Conservation (phyloP, 2,329 filamentous ascomycete species). For the Fusarium sp. region DNA sequence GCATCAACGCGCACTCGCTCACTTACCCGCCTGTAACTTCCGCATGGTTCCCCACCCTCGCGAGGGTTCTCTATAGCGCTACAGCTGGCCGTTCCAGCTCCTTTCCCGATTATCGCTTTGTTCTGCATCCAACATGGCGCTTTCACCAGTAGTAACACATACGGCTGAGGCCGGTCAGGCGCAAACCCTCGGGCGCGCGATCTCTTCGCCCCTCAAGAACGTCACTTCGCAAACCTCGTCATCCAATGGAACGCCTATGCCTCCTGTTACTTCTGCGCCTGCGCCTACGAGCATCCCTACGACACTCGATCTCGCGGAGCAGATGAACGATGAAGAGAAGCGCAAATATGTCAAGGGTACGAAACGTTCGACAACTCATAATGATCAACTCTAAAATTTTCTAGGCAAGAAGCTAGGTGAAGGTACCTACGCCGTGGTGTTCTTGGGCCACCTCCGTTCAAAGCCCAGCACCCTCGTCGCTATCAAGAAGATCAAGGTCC, state of each 20-base stretch:
- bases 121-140: constrained; percentile 53
- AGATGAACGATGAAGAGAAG: constrained; percentile 84
- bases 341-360: constrained; percentile 89
- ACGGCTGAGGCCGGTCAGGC: constrained; percentile 49
- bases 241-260: constrained; percentile 59
- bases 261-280: constrained; percentile 46
- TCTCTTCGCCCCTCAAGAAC: constrained; percentile 59
- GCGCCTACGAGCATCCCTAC: constrained; percentile 49
- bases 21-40: background rate
- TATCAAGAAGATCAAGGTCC: constrained; percentile 92
- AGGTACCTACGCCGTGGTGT: constrained; percentile 97
- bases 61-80: background rate
- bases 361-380: background rate
- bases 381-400: background rate
- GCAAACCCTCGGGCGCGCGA: constrained; percentile 46
- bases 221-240: constrained; percentile 48
- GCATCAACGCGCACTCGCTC: background rate
- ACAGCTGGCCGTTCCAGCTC: constrained; percentile 24
- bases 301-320: constrained; percentile 75
- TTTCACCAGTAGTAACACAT: constrained; percentile 59
- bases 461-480: constrained; percentile 83
- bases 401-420: constrained; percentile 90
- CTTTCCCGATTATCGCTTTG: constrained; percentile 1
- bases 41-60: background rate
- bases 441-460: constrained; percentile 81